Percentiles rank a stretch among this genome's conserved stretches.
These are phyloP conservation scores for Conoideocrella luteorostrata DNA, from an alignment of 2,329 filamentous ascomycete species.

Conservation along the genomic window DNA sequence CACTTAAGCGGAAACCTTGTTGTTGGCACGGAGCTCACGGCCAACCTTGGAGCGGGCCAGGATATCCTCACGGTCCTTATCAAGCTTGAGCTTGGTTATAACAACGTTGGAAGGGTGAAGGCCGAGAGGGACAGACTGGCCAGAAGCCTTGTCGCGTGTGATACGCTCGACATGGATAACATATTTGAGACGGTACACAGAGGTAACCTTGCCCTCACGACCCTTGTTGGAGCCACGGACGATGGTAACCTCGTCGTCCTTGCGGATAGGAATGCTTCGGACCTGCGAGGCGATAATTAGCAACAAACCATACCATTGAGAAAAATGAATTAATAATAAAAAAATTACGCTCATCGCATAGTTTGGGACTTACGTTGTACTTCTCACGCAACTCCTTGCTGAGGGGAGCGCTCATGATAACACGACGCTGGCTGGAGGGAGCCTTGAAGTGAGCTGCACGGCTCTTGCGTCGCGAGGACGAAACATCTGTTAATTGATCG, in stretches of 20 bases:
- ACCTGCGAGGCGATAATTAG: constrained; percentile 48
- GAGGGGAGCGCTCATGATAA: constrained; percentile 94
- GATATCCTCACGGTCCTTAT: constrained; percentile 89
- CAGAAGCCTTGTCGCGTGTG: constrained; percentile 93
- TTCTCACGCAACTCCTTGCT: constrained; percentile 97
- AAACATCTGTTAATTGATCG: constrained; percentile 42
- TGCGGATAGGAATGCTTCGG: constrained; percentile 93
- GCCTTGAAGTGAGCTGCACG: constrained; percentile 97
- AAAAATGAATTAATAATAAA: neutral
- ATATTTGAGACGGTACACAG: constrained; percentile 98
- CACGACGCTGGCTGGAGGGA: constrained; percentile 86
- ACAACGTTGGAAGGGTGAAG: constrained; percentile 95
- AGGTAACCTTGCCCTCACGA: constrained; percentile 95
- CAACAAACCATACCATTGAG: too few relatives aligned
- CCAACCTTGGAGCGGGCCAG: constrained; percentile 78
- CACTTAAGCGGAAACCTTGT: constrained; percentile 55
- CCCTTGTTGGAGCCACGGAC: constrained; percentile 94
- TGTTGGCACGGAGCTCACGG: constrained; percentile 69
- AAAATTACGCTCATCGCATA: too few relatives aligned
- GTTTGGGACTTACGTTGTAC: constrained; percentile 94
- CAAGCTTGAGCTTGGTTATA: constrained; percentile 98
- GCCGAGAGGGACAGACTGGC: constrained; percentile 90
- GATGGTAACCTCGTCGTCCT: constrained; percentile 92
- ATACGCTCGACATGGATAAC: constrained; percentile 96
- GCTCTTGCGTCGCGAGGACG: constrained; percentile 92